These are phyloP conservation scores for Thymus mandschuricus DNA, from an alignment of 257 asterid species.

Conservation along the genomic window DNA sequence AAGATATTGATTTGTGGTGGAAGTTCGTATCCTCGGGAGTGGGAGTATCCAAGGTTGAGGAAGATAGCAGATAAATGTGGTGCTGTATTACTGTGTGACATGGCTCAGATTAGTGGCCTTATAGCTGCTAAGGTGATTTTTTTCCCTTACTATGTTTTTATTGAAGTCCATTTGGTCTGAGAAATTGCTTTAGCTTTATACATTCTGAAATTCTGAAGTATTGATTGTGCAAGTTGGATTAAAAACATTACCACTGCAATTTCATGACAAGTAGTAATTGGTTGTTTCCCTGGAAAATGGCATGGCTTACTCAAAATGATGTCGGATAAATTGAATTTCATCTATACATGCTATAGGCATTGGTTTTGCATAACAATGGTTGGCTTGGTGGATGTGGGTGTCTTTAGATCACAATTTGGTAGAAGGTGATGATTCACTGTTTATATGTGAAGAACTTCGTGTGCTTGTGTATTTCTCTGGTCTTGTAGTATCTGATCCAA, in stretches of 20 bases:
- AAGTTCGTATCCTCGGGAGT: constrained; percentile 90
- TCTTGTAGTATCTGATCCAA: neutral
- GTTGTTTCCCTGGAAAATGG: neutral
- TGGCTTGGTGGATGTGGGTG: neutral
- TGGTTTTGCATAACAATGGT: constrained; percentile 1
- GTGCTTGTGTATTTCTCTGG: neutral
- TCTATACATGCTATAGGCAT: neutral
- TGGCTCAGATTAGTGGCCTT: constrained; percentile 99
- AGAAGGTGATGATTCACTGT: constrained; percentile 1
- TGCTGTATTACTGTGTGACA: constrained; percentile 92
- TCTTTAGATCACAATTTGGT: neutral
- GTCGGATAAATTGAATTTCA: neutral
- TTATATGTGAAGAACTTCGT: neutral
- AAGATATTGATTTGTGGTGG: constrained; percentile 98
- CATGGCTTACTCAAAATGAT: neutral
- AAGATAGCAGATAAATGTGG: constrained; percentile 96
- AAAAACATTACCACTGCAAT: neutral
- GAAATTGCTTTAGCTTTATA: neutral
- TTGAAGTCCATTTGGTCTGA: constrained; percentile 15
- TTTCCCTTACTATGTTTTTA: neutral
- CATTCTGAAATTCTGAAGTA: neutral
- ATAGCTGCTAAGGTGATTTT: constrained; percentile 87
- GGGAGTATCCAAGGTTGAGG: constrained; percentile 93
- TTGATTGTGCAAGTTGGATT: constrained; percentile 18
- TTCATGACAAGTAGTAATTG: neutral